Evolutionary conservation across 2,329 filamentous ascomycete species (phyloP).

Genomic region (Beauveria australis): DNA sequence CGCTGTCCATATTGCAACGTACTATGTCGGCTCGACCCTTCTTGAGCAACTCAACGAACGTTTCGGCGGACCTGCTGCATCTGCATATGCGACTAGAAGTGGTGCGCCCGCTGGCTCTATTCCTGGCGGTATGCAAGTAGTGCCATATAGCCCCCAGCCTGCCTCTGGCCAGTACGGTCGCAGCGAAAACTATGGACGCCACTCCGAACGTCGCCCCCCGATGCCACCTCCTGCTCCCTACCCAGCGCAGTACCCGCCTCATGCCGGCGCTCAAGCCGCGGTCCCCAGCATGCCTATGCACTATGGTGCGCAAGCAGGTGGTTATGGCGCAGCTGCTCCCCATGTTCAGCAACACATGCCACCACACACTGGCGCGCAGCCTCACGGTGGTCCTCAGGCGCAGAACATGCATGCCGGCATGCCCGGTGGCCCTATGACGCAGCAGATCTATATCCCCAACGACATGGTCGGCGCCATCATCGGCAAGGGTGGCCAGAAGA

Average conservation of each 20-base stretch:
- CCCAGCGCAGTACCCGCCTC: conserved; percentile 59
- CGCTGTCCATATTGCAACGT: conserved; percentile 96
- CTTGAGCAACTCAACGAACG: conserved; percentile 95
- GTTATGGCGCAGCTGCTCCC: conserved; percentile 74
- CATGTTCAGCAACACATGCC: conserved; percentile 63
- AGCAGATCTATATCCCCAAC: conserved; percentile 98
- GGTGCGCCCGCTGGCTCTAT: conserved; percentile 89
- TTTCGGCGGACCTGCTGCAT: conserved; percentile 90
- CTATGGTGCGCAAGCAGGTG: conserved; percentile 67
- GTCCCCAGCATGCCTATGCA: conserved; percentile 61
- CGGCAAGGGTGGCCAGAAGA: conserved; percentile 96
- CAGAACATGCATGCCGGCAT: conserved; percentile 64
- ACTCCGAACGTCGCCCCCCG: conserved; percentile 67
- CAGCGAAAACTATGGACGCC: conserved; percentile 71
- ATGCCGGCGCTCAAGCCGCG: conserved; percentile 47
- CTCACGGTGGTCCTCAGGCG: conserved; percentile 56
- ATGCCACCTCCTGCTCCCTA: conserved; percentile 64
- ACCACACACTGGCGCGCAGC: conserved; percentile 48
- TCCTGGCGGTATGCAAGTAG: conserved; percentile 95
- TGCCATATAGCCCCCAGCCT: conserved; percentile 93
- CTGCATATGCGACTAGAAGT: conserved; percentile 93
- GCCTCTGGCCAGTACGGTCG: conserved; percentile 88
- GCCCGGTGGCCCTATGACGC: conserved; percentile 64
- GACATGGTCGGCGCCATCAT: conserved; percentile 99
- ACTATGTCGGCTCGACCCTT: conserved; percentile 97